These are phyloP conservation scores for Citrus cavaleriei DNA, from an alignment of 345 rosid species.

Conservation along the genomic window DNA sequence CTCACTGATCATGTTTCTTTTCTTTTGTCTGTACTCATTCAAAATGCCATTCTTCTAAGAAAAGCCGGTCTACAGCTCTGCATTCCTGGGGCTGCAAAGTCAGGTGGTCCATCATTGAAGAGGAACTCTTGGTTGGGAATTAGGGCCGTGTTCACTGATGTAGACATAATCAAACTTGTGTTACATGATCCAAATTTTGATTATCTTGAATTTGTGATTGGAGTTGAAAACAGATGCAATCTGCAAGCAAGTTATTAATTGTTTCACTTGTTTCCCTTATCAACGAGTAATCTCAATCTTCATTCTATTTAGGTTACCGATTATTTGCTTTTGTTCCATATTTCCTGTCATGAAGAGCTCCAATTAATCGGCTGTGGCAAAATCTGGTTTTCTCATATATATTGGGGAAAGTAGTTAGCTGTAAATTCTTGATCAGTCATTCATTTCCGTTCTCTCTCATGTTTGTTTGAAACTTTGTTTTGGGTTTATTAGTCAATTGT, in stretches of 20 bases:
- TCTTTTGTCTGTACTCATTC: not conserved
- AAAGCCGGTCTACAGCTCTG: not conserved
- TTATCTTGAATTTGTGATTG: not conserved
- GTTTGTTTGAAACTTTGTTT: not conserved
- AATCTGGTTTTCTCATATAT: not conserved
- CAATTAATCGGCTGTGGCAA: not conserved
- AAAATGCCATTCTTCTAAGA: not conserved
- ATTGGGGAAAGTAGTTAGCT: not conserved
- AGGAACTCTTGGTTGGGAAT: not conserved
- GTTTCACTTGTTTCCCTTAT: not conserved
- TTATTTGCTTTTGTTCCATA: not conserved
- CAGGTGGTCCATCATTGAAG: not conserved
- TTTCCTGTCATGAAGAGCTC: not conserved
- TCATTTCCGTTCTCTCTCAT: not conserved
- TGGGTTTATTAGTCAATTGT: not conserved
- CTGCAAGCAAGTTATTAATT: not conserved
- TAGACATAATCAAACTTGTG: not conserved
- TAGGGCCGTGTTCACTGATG: not conserved
- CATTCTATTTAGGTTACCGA: not conserved
- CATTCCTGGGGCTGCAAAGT: not conserved
- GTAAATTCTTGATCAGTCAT: not conserved
- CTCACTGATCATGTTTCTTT: not conserved
- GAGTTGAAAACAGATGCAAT: not conserved
- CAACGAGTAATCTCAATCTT: not conserved
- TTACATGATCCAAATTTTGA: not conserved